Evolutionary conservation across 805 yeast species (phyloP).

Genomic region (Candida alai): DNA sequence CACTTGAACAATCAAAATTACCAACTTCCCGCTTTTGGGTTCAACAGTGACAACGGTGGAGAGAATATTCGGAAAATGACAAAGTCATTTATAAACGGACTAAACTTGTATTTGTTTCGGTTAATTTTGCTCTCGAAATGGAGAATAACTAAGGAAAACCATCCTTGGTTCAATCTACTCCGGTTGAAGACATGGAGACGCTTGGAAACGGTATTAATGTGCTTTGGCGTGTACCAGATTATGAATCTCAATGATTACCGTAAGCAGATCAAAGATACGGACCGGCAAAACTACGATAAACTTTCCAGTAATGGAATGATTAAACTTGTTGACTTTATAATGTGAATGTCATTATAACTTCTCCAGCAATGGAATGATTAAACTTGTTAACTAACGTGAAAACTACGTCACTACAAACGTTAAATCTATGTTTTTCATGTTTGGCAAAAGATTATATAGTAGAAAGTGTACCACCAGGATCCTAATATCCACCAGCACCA

Average conservation of each 20-base stretch:
- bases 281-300: conserved; percentile 8
- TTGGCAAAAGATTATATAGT: background rate
- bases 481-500: conserved; percentile 65
- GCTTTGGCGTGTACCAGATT: conserved; percentile 32
- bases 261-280: conserved; percentile 16
- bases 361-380: conserved; percentile 15
- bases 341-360: conserved; percentile 18
- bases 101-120: conserved; percentile 31
- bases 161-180: conserved; percentile 27
- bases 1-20: conserved; percentile 19
- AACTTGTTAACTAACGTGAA: conserved; percentile 15
- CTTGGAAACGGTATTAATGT: conserved; percentile 30
- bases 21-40: conserved; percentile 19
- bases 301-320: conserved; percentile 15
- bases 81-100: conserved; percentile 22
- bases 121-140: conserved; percentile 37
- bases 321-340: conserved; percentile 17
- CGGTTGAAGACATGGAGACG: conserved; percentile 27
- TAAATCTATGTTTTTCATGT: too few species aligned
- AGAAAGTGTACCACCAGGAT: background rate
- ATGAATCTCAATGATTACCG: conserved; percentile 36
- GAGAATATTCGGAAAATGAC: conserved; percentile 19
- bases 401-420: too few species aligned
- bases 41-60: conserved; percentile 8
- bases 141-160: conserved; percentile 38